Conservation (phyloP, 805 yeast genomes). For the Saccharomycopsis capsularis region DNA sequence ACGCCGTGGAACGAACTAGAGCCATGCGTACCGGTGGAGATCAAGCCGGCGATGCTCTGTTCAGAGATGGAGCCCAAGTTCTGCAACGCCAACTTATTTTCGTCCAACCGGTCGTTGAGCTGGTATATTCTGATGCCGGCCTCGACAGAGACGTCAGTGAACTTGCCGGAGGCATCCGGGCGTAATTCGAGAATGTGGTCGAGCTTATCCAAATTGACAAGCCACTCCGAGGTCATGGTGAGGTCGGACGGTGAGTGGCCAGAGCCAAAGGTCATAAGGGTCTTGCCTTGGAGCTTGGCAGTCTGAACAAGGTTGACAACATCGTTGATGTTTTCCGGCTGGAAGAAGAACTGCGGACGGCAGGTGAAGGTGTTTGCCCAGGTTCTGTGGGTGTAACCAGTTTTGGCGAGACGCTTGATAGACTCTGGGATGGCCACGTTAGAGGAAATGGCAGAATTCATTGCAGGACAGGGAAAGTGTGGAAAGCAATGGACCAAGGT, state of each 20-base stretch:
- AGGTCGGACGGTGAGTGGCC: constrained; percentile 94
- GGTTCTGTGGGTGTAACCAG: constrained; percentile 40
- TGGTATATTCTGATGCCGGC: constrained; percentile 81
- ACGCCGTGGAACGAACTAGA: constrained; percentile 90
- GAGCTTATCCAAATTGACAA: constrained; percentile 76
- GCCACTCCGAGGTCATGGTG: constrained; percentile 84
- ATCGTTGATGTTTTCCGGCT: constrained; percentile 67
- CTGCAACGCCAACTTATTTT: constrained; percentile 71
- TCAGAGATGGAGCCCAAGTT: constrained; percentile 91
- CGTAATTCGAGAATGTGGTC: constrained; percentile 42
- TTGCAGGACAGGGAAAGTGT: too few species aligned
- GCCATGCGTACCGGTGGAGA: constrained; percentile 96
- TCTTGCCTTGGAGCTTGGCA: constrained; percentile 54
- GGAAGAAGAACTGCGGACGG: constrained; percentile 69
- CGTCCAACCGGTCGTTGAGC: constrained; percentile 58
- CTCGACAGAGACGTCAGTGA: constrained; percentile 87
- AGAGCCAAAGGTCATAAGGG: constrained; percentile 80
- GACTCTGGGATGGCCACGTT: constrained; percentile 4
- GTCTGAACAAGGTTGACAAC: constrained; percentile 56
- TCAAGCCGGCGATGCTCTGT: constrained; percentile 91
- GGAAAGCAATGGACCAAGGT: too few species aligned
- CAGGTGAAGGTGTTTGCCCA: constrained; percentile 92
- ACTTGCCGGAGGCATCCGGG: constrained; percentile 51
- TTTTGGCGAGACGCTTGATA: constrained; percentile 1
- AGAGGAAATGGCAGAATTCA: background rate